Percentiles rank a stretch among this genome's conserved stretches.
These are phyloP conservation scores for Pouteria campechiana DNA, from an alignment of 179 eudicot genomes.

Conservation along the genomic window DNA sequence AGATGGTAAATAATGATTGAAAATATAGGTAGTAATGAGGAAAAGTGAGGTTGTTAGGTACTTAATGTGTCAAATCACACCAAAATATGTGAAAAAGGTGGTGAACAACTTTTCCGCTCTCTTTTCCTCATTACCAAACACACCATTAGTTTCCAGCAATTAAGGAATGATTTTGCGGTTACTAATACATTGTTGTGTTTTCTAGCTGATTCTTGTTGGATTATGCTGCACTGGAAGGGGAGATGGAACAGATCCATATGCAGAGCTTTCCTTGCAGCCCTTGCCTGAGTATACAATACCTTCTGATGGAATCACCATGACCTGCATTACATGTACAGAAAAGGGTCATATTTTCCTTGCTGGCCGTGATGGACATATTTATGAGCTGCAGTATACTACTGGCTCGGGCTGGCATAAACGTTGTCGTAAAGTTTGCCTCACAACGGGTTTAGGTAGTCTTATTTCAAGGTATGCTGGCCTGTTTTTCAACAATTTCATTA, in stretches of 20 bases:
- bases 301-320: slow-evolving; percentile 95
- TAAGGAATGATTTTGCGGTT: no score
- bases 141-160: no score
- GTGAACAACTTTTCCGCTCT: no score
- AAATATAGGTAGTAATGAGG: no score
- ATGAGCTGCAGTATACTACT: slow-evolving; percentile 78
- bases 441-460: slow-evolving; percentile 78
- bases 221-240: slow-evolving; percentile 86
- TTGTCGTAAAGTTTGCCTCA: slow-evolving; percentile 94
- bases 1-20: no score
- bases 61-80: no score
- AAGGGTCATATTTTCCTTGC: slow-evolving; percentile 83
- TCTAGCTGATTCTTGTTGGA: slow-evolving; percentile 92
- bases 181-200: no score
- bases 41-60: no score
- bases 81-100: no score
- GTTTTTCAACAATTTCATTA: neutral
- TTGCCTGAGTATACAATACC: slow-evolving; percentile 83
- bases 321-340: slow-evolving; percentile 77
- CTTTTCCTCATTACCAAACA: no score
- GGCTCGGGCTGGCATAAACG: slow-evolving; percentile 94
- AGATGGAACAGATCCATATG: slow-evolving; percentile 91
- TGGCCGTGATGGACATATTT: slow-evolving; percentile 95
- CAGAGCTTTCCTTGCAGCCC: slow-evolving; percentile 84
- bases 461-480: slow-evolving; percentile 62